Percentiles rank a stretch among this genome's conserved stretches.
Conservation (phyloP, 2,329 filamentous ascomycete genomes). For the Colletotrichum cordylinicola region DNA sequence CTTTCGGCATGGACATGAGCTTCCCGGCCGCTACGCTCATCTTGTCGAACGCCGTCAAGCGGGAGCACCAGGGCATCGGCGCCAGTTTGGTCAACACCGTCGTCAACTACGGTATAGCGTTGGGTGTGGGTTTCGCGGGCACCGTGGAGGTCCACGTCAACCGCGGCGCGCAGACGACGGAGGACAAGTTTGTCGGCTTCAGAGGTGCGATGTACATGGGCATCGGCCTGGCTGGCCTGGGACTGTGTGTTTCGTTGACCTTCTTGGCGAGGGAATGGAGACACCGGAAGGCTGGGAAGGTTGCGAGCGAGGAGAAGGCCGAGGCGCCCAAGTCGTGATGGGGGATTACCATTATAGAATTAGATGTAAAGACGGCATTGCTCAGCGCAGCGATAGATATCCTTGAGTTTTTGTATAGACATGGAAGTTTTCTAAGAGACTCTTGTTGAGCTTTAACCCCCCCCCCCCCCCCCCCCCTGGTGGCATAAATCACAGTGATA, state of each 20-base stretch:
- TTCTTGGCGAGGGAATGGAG: conserved; percentile 19
- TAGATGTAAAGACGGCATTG: background rate
- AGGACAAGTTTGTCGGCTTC: conserved; percentile 37
- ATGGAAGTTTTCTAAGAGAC: background rate
- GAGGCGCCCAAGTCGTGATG: background rate
- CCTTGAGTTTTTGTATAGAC: background rate
- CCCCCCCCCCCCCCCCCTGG: too few relatives aligned
- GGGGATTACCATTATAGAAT: background rate
- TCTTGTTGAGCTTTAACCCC: background rate
- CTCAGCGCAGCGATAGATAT: background rate
- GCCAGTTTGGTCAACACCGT: conserved; percentile 66
- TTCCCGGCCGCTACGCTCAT: conserved; percentile 68
- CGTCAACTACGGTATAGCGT: conserved; percentile 72
- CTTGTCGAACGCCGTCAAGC: conserved; percentile 56
- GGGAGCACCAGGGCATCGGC: conserved; percentile 51
- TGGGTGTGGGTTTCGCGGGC: conserved; percentile 70
- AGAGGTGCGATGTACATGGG: conserved; percentile 47
- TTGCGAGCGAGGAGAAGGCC: background rate
- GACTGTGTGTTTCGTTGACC: background rate
- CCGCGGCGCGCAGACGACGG: conserved; percentile 14
- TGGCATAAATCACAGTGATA: too few relatives aligned
- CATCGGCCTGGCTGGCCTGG: conserved; percentile 36
- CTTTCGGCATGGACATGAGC: conserved; percentile 71
- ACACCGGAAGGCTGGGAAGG: background rate
- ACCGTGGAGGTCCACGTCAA: conserved; percentile 59